Evolutionary conservation across 148 eudicot genomes (phyloP).

Genomic region (Cornus kousa): DNA sequence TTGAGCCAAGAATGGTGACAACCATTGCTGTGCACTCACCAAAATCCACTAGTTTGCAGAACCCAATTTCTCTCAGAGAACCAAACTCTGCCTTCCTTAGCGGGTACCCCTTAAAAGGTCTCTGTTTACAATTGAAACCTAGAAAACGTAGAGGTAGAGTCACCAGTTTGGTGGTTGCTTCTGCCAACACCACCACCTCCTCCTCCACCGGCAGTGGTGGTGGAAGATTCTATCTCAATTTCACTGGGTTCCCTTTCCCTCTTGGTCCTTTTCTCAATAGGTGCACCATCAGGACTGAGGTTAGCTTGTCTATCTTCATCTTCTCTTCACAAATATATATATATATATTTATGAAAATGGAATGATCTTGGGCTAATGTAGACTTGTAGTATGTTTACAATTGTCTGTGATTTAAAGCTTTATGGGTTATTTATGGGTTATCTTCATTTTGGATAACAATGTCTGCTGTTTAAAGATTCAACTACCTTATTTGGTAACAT

Average conservation of each 20-base stretch:
- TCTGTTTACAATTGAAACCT: slow-evolving; percentile 33
- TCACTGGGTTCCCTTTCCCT: slow-evolving; percentile 96
- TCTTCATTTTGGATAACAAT: too few species aligned
- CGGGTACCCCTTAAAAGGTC: slow-evolving; percentile 35
- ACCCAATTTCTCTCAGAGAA: slow-evolving; percentile 23
- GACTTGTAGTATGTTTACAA: not conserved
- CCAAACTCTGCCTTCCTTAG: slow-evolving; percentile 28
- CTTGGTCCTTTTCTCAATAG: slow-evolving; percentile 93
- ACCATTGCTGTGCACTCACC: slow-evolving; percentile 33
- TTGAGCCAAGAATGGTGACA: slow-evolving; percentile 33
- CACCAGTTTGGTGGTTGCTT: slow-evolving; percentile 45
- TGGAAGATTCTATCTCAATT: slow-evolving; percentile 80
- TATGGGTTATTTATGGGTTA: too few species aligned
- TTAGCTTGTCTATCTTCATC: slow-evolving; percentile 14
- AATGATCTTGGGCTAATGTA: too few species aligned
- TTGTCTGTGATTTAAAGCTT: not conserved
- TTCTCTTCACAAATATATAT: not conserved
- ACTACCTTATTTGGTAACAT: too few species aligned
- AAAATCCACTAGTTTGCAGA: slow-evolving; percentile 29
- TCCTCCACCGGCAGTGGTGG: slow-evolving; percentile 19
- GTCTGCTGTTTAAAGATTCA: too few species aligned
- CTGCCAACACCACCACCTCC: slow-evolving; percentile 28
- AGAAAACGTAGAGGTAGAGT: slow-evolving; percentile 17
- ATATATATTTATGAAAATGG: not conserved
- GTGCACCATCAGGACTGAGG: slow-evolving; percentile 84